phyloP scores from a whole-genome alignment of 129 eudicot genomes.

The Arctium minus region DNA sequence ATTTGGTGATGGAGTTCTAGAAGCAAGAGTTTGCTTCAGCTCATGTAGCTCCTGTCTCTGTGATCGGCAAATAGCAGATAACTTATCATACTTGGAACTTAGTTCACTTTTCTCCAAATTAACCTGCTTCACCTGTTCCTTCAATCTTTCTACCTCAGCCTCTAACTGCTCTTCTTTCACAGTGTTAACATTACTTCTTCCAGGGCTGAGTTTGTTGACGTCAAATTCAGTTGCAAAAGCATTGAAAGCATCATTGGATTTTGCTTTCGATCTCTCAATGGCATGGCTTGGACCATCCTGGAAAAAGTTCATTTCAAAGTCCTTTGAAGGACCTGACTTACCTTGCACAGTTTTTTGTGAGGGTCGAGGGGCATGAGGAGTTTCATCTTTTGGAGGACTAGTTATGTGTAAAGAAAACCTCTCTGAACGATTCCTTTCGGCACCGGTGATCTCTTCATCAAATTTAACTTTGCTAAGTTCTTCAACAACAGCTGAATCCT shows the following conservation, averaged over 20 bases:
- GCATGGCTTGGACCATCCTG: constrained; percentile 31
- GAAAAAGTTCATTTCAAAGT: constrained; percentile 57
- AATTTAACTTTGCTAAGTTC: constrained; percentile 48
- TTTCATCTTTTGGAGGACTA: constrained; percentile 33
- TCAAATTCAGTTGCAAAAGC: constrained; percentile 79
- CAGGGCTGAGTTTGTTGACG: constrained; percentile 47
- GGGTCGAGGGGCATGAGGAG: constrained; percentile 26
- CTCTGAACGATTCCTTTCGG: constrained; percentile 38
- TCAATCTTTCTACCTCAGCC: constrained; percentile 73
- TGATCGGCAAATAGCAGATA: constrained; percentile 82
- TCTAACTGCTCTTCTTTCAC: constrained; percentile 54
- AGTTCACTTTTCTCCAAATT: constrained; percentile 74
- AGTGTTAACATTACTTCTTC: constrained; percentile 26
- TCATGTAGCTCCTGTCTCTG: constrained; percentile 97
- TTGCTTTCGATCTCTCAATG: constrained; percentile 31
- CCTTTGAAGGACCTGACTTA: constrained; percentile 42
- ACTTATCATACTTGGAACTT: constrained; percentile 81
- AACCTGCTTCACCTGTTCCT: constrained; percentile 66
- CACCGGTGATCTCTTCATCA: constrained; percentile 40
- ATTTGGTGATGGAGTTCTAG: constrained; percentile 69
- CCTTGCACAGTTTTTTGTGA: constrained; percentile 29
- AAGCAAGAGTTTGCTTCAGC: constrained; percentile 82
- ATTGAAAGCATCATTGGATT: constrained; percentile 48
- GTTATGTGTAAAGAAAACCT: constrained; percentile 31
- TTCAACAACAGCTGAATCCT: constrained; percentile 49